phyloP scores from a whole-genome alignment of 768 basidiomycete species.

The Podaxis pistillaris region DNA sequence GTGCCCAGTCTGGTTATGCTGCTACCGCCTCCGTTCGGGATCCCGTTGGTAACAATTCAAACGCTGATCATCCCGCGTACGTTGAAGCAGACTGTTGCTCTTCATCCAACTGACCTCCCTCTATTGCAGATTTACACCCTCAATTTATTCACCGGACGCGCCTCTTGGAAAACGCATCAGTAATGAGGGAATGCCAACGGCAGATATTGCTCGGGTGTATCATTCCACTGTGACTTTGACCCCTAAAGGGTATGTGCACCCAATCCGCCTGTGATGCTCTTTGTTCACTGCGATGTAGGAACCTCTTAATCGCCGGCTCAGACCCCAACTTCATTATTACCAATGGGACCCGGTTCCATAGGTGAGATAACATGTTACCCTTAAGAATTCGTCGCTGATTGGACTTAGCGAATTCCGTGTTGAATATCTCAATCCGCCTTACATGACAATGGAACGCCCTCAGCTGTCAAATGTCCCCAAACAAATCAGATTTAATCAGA shows the following conservation, averaged over 20 bases:
- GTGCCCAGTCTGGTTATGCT: constrained; percentile 40
- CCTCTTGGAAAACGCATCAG: constrained; percentile 45
- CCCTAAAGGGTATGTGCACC: constrained; percentile 43
- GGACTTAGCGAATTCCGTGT: constrained; percentile 39
- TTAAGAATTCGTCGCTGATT: not conserved
- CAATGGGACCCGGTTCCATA: constrained; percentile 26
- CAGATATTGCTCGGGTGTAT: constrained; percentile 53
- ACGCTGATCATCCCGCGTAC: constrained; percentile 32
- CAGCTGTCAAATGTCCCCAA: constrained; percentile 33
- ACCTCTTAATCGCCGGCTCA: constrained; percentile 38
- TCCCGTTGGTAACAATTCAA: constrained; percentile 25
- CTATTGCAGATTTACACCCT: constrained; percentile 33
- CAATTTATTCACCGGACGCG: constrained; percentile 46
- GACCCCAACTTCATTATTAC: constrained; percentile 39
- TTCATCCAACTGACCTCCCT: not conserved
- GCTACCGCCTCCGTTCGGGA: constrained; percentile 34
- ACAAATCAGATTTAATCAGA: constrained; percentile 34
- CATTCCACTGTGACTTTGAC: constrained; percentile 60
- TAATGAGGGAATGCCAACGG: constrained; percentile 43
- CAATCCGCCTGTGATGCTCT: not conserved
- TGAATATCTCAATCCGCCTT: constrained; percentile 43
- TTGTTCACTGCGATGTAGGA: constrained; percentile 16
- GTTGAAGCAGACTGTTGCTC: not conserved
- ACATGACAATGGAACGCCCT: constrained; percentile 36
- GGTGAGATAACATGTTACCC: constrained; percentile 15